phyloP scores from a whole-genome alignment of 306 rosid species.

The Begonia peltatifolia region DNA sequence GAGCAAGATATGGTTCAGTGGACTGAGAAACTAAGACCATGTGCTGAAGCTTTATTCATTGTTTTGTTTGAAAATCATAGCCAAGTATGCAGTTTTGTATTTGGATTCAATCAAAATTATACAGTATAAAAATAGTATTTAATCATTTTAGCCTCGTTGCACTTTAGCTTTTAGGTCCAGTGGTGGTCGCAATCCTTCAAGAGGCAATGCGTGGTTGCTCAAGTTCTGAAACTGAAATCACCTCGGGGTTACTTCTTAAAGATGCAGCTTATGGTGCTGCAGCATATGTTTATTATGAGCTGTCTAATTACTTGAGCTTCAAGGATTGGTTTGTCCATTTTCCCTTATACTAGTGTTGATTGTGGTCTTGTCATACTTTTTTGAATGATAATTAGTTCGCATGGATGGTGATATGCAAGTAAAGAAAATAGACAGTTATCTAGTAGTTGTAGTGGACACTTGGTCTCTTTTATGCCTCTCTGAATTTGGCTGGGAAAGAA shows the following conservation, averaged over 20 bases:
- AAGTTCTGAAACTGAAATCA: conserved; percentile 57
- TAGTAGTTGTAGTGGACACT: no score
- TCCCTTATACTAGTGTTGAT: no score
- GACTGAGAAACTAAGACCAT: conserved; percentile 95
- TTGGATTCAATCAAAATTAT: no score
- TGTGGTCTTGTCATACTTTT: no score
- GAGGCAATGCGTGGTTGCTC: conserved; percentile 85
- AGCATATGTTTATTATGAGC: conserved; percentile 93
- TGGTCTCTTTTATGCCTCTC: no score
- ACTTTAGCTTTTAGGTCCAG: conserved; percentile 78
- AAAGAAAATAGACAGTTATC: no score
- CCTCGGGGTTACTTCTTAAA: conserved; percentile 84
- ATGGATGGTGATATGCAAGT: no score
- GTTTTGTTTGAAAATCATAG: conserved; percentile 86
- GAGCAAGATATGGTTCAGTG: conserved; percentile 99
- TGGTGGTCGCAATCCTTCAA: conserved; percentile 86
- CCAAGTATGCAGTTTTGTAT: conserved; percentile 40
- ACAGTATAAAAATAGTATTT: not conserved
- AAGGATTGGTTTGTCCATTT: not conserved
- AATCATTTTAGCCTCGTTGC: conserved; percentile 10
- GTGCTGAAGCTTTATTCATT: conserved; percentile 91
- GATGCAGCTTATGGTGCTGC: conserved; percentile 99
- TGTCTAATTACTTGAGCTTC: conserved; percentile 60
- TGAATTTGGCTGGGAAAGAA: no score
- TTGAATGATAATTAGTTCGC: no score